Conservation (phyloP, 345 rosid genomes). For the Populus nigra region DNA sequence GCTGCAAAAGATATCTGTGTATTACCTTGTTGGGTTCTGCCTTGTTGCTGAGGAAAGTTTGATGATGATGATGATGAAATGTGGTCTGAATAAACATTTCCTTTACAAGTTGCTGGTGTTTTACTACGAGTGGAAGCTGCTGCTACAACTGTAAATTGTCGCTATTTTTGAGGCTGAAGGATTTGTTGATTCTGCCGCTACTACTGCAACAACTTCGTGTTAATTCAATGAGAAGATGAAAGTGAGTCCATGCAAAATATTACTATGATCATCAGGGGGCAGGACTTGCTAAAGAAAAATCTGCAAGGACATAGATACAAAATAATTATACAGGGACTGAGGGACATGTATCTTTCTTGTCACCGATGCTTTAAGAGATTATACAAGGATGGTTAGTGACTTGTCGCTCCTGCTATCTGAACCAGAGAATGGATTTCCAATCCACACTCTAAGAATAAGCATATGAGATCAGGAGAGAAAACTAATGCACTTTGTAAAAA, state of each 20-base stretch:
- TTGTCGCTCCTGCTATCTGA: too few relatives aligned
- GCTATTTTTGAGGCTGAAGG: slow-evolving; percentile 65
- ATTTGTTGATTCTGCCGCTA: slow-evolving; percentile 56
- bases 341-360: not conserved
- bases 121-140: slow-evolving; percentile 52
- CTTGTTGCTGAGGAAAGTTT: slow-evolving; percentile 63
- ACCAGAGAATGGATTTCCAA: too few relatives aligned
- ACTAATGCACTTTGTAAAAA: too few relatives aligned
- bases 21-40: slow-evolving; percentile 58
- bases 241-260: slow-evolving; percentile 70
- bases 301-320: slow-evolving; percentile 21
- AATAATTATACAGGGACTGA: too few relatives aligned
- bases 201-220: slow-evolving; percentile 59
- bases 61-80: slow-evolving; percentile 40
- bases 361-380: slow-evolving; percentile 32
- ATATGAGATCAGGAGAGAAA: too few relatives aligned
- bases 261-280: slow-evolving; percentile 71
- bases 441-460: too few relatives aligned
- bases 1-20: slow-evolving; percentile 76
- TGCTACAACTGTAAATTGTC: slow-evolving; percentile 55
- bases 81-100: slow-evolving; percentile 64
- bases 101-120: slow-evolving; percentile 53
- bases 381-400: slow-evolving; percentile 21
- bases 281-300: slow-evolving; percentile 74
- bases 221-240: slow-evolving; percentile 84